Evolutionary conservation across 1,284 basidiomycete genomes (phyloP), one percentile per base, ranked within the genome.

Genomic region (Apiotrichum gamsii): DNA sequence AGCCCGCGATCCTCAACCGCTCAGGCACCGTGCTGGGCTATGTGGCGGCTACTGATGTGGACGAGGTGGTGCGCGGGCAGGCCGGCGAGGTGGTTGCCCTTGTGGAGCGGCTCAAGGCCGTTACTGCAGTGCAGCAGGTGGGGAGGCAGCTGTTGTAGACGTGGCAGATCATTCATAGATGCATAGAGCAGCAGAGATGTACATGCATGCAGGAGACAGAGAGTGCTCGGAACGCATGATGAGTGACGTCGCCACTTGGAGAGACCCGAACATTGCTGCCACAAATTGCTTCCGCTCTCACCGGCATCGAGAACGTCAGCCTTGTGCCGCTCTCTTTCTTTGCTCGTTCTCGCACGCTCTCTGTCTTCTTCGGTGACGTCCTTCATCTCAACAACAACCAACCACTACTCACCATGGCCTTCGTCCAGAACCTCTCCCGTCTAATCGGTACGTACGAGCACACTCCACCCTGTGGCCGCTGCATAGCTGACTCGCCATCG

Each of bases 31-130:
- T 85, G 0, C 64, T 93, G 38, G 75, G 77, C 2, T 93, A 93
- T 63, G 74, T 90, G 28, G 74, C 80, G 24, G 74, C 75, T 13
- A 84, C 82, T 42, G 90, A 94, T 64, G 77, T 75, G 50, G 90
- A 94, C 61, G 73, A 68, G 39, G 74, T 87, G 19, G 84, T 84
- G 24, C 76, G 83, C 41, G 79, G 82, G 16, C 89, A 91, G 82
- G 87, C 90, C 6, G 77, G 78, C 49, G 87, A 91, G 67, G 78
- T 82, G n/a, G 50, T 49, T 11, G 50, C 54, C 13, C 45, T 56
- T 1, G 50, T 43, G 2, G 47, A 47, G 35, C 18, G 54, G n/a
- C 42, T 56, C 20, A 34, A 30, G 35, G 15, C 25, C 2, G 16
- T 54, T 10, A 32, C 30, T 21, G 28, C 19, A 4, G 16, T 38